Evolutionary conservation across 2,329 filamentous ascomycete genomes (phyloP), one percentile per base, ranked within the genome.

Genomic region (Claviceps lovelessii): DNA sequence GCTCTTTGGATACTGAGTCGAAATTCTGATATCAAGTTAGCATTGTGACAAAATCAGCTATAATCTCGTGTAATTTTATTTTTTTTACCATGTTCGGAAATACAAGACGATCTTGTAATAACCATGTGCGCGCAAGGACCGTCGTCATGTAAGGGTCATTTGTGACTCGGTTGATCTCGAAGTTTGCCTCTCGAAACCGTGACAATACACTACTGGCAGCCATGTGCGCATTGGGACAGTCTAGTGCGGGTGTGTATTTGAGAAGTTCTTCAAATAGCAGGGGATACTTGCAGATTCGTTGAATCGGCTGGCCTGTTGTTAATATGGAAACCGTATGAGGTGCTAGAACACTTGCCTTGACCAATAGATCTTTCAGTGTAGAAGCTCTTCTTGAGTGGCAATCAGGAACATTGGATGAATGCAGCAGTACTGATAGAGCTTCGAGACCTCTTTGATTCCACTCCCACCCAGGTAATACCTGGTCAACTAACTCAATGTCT

Each of bases 201-300:
- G 83, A 78, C 37, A 94, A 73, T 0, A 86, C 78, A 59, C 83
- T 84, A 57, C 89, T 84, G 19, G 97, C 80, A 53, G 88, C 85
- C 65, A 85, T 82, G 68, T 95, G 86, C 1, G 89, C 85, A 57
- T 82, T 82, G 0, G 90, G 89, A 63, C 90, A 94, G 64, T 97
- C 91, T 54, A 80, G 83, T 1, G 88, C 86, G 2, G 89, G 88
- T 0, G 90, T 96, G 60, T 85, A 79, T 63, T 86, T 90, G 57
- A 90, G 76, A 9, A 98, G 75, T 63, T 96, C 89, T 5, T 83
- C 78, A 63, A 97, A 90, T 2, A 97, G 74, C 4, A 98, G 74
- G 11, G 89, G 89, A 64, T 97, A 97, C 70, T 86, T 89, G 73
- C 89, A 95, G 28, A 96, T 80, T 54, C 91, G 80, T 69, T 98